These are phyloP conservation scores for Xylaria grammica DNA, from an alignment of 495 filamentous ascomycete genomes.

Conservation along the genomic window DNA sequence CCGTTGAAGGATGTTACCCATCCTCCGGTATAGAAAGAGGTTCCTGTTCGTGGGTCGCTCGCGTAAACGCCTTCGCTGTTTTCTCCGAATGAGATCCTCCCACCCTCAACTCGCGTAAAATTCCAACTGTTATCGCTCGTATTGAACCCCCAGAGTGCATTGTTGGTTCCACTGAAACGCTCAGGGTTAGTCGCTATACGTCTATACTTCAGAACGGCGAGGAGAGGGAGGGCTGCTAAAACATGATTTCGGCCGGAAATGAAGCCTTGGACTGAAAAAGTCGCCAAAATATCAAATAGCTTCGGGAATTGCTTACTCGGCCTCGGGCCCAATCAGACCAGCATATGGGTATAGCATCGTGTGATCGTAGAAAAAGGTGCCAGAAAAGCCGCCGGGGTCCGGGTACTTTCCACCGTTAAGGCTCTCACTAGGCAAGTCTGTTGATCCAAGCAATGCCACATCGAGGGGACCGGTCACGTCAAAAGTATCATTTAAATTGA, in stretches of 20 bases:
- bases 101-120: slow-evolving; percentile 6
- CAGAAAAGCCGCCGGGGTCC: slow-evolving; percentile 8
- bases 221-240: too few relatives aligned
- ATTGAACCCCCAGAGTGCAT: slow-evolving; percentile 22
- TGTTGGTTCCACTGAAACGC: not conserved
- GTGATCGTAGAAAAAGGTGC: slow-evolving; percentile 26
- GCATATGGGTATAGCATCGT: slow-evolving; percentile 23
- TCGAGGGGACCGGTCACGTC: slow-evolving; percentile 18
- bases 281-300: too few relatives aligned
- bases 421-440: slow-evolving; percentile 3
- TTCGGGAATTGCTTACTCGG: not conserved
- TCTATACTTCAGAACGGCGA: too few relatives aligned
- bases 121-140: slow-evolving; percentile 18
- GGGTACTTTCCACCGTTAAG: slow-evolving; percentile 4
- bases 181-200: too few relatives aligned
- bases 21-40: slow-evolving; percentile 25
- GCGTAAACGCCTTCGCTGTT: slow-evolving; percentile 23
- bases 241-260: too few relatives aligned
- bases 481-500: slow-evolving; percentile 16
- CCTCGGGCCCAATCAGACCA: slow-evolving; percentile 18
- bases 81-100: slow-evolving; percentile 10
- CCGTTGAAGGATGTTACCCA: slow-evolving; percentile 8
- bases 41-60: slow-evolving; percentile 22
- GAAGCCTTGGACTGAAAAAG: too few relatives aligned
- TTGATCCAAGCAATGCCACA: slow-evolving; percentile 9